Base-by-base conservation (phyloP, 306 rosid species). In the Cajanus cajan region DNA sequence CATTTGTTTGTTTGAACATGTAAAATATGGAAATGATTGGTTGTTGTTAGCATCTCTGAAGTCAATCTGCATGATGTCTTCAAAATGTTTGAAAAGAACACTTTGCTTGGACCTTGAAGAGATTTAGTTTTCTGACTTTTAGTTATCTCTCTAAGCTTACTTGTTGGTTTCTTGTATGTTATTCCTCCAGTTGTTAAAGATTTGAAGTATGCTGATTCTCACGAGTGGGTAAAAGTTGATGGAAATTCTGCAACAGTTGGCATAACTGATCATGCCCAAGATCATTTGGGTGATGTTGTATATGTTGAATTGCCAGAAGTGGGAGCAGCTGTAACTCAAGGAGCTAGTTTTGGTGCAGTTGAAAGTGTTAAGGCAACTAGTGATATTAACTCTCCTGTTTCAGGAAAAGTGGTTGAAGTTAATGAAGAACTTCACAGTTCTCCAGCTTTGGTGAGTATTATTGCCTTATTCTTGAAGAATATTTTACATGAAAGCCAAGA, bases 341-440 rank as follows among this genome's bases (percentile, higher is more conserved):
- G 97, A 9, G 79, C 54, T 25, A 65, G 90, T 68, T 93, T 95
- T 68, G 98, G 98, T 57, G 99, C 99, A 2, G 98, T 95, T 44
- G 99, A 95, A 84, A 95, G 99, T 57, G 98, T 95, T 70, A 95
- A 95, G 82, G 99, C 99, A 69, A 93, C 97, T 11, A 95, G 99
- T 77, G 99, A 95, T 83, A 59, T 95, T 31, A 80, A 95, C 80
- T 91, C 97, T 84, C 99, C 99, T 4, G 63, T 95, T 69, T 92
- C 99, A 0, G 99, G 99, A 34, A 86, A 91, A 85, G 92, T 95
- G 11, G 68, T 87, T 22, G 82, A 89, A 87, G 85, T 95, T 65
- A 95, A 95, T 40, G 90, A 81, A 68, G 90, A 84, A 85, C 98
- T 95, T 73, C 85, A 0, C 82, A 80, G 48, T 67, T 93, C 98